Evolutionary conservation across 352 stramenopile genomes (phyloP), one percentile per base, ranked within the genome.

Genomic region (Globisporangium sylvaticum): DNA sequence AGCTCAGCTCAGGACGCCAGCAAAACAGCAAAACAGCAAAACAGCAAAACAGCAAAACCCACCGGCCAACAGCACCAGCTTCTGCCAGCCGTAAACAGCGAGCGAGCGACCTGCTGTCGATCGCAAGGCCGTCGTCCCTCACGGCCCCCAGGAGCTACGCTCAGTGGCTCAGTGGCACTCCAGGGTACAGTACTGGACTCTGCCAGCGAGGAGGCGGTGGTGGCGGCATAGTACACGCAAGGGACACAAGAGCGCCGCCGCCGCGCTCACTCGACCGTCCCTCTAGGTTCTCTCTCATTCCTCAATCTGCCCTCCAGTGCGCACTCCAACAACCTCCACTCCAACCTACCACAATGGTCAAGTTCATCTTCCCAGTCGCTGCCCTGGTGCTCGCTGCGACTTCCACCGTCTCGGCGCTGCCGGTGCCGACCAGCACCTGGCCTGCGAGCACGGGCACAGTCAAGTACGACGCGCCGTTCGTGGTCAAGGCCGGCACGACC

Each of bases 401-500:
- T 22, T 24, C 54, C 3, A 12, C 46, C n/a, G 42, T 64, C 46
- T 12, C 31, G 7, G 67, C 63, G 1, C 58, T 61, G 10, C 42
- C 70, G 1, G 32, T 79, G 39, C 73, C 70, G 1, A 72, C 62
- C 0, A 67, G 66, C 24, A 55, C 22, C 9, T 79, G 70, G 70
- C 73, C 73, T 5, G 34, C 48, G 7, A 77, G 70, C 54, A 69
- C 48, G 32, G 70, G 70, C 10, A 42, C 54, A 3, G 70, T 77
- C 14, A 39, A 56, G 32, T 57, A 55, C 29, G 24, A 42, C 31
- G 32, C 8, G 20, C 62, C 71, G 22, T 67, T 73, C 8, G 62
- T 63, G 7, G 74, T 79, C 57, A 65, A 66, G 37, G 56, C 55
- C 0, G 72, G 67, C 22, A 42, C 52, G 22, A 46, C 60, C 12